A percentile compares a stretch with the other conserved stretches of the same genome.
Conservation (phyloP, 345 rosid species). For the Acer negundo region DNA sequence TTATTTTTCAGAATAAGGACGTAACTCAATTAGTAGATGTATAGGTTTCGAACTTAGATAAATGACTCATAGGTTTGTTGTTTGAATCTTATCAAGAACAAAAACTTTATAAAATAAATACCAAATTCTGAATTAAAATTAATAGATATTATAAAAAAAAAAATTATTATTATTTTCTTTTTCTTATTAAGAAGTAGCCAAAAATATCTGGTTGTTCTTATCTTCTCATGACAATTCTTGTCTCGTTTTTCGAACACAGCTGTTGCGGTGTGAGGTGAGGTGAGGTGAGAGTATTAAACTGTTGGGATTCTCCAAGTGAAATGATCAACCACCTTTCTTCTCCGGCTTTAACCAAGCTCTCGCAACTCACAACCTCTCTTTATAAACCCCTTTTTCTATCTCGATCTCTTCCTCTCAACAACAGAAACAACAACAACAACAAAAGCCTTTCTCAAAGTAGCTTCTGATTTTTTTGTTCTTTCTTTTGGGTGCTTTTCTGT, state of each 20-base stretch:
- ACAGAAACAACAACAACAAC: no score
- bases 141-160: no score
- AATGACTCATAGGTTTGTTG: no score
- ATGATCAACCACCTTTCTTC: background rate
- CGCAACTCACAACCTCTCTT: background rate
- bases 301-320: slow-evolving; percentile 11
- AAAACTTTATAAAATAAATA: no score
- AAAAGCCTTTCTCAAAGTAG: background rate
- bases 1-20: no score
- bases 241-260: background rate
- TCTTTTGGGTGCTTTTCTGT: background rate
- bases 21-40: no score
- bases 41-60: no score
- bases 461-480: background rate
- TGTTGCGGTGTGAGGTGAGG: background rate
- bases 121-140: no score
- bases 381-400: background rate
- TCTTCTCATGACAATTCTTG: background rate
- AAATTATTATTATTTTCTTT: no score
- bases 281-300: background rate
- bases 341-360: background rate
- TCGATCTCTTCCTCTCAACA: background rate
- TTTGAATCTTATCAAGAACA: no score
- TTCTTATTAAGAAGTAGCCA: no score
- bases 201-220: background rate